phyloP scores from a whole-genome alignment of 495 filamentous ascomycete species.

The Podospora anserina region DNA sequence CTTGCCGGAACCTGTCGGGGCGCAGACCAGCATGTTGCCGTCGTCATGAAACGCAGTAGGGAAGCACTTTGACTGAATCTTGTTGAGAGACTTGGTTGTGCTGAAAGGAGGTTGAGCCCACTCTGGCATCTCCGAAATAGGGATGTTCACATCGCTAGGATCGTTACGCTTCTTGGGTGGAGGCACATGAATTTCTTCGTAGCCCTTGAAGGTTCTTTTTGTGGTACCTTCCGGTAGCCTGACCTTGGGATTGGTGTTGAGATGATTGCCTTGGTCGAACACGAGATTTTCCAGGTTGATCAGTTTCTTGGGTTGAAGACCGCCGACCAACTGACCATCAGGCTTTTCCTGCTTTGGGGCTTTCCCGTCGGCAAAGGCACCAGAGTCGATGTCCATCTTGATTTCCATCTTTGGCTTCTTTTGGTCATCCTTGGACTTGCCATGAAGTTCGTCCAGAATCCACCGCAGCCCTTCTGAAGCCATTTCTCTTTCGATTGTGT shows the following conservation, averaged over 20 bases:
- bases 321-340: conserved; percentile 70
- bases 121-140: conserved; percentile 81
- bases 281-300: conserved; percentile 95
- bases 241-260: conserved; percentile 97
- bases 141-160: conserved; percentile 73
- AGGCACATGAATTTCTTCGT: conserved; percentile 96
- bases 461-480: conserved; percentile 77
- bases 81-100: conserved; percentile 73
- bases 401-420: conserved; percentile 72
- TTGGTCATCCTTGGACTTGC: conserved; percentile 52
- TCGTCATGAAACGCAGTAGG: conserved; percentile 90
- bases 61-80: conserved; percentile 90
- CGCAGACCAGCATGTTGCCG: conserved; percentile 96
- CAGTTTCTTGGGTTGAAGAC: conserved; percentile 79
- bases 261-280: conserved; percentile 96
- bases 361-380: conserved; percentile 48
- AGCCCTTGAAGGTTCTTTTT: conserved; percentile 93
- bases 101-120: conserved; percentile 89
- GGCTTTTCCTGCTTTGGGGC: conserved; percentile 42
- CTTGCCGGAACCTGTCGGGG: conserved; percentile 95
- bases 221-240: conserved; percentile 93
- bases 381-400: conserved; percentile 93
- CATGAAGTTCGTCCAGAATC: conserved; percentile 80
- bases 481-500: conserved; percentile 84
- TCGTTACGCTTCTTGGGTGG: conserved; percentile 80